Percentiles rank a stretch among this genome's conserved stretches.
Conservation (phyloP, 257 asterid species). For the Solanum dulcamara region DNA sequence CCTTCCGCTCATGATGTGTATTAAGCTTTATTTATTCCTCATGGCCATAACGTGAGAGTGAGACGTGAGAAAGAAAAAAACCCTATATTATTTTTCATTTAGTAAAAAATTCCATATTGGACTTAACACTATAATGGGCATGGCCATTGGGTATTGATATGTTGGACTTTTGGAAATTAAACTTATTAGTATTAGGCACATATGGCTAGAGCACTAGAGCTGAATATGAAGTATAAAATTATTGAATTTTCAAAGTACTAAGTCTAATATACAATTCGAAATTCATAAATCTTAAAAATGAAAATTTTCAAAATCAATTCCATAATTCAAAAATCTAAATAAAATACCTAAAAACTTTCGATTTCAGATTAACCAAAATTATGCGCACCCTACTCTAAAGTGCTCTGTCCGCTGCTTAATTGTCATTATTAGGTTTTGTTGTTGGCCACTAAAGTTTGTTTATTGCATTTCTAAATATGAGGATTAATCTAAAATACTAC, state of each 20-base stretch:
- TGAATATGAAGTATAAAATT: too few species aligned
- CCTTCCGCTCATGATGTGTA: neutral
- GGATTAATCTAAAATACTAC: neutral
- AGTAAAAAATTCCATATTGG: neutral
- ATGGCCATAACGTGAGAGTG: too few species aligned
- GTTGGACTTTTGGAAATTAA: too few species aligned
- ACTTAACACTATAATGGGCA: too few species aligned
- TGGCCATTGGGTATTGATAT: neutral
- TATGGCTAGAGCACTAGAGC: neutral
- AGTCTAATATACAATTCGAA: too few species aligned
- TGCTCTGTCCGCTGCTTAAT: neutral
- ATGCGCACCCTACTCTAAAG: neutral
- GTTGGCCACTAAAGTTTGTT: neutral
- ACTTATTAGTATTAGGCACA: neutral
- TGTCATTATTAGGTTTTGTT: neutral
- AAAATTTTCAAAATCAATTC: neutral
- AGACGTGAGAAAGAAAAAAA: neutral
- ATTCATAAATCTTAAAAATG: neutral
- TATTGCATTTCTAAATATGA: neutral
- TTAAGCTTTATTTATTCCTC: too few species aligned
- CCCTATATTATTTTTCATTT: neutral
- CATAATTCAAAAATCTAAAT: neutral
- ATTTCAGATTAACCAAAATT: neutral
- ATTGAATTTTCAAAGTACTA: too few species aligned
- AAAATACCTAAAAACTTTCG: neutral